Conservation (phyloP, 2,329 filamentous ascomycete genomes). For the Pestalotiopsis sp. region DNA sequence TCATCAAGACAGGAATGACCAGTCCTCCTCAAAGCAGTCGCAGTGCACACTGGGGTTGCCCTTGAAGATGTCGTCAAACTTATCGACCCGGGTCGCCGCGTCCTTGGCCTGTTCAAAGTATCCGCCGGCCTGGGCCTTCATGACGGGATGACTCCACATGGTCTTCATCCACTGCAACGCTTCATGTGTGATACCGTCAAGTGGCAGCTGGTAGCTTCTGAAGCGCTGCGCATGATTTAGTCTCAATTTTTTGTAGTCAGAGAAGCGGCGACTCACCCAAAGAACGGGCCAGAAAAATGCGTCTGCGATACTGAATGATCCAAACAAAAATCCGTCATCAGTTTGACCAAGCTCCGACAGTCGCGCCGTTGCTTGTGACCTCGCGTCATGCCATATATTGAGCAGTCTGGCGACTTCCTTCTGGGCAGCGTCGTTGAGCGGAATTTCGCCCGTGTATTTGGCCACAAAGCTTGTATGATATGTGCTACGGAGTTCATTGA, state of each 20-base stretch:
- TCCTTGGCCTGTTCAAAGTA: constrained; percentile 29
- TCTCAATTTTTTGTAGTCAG: background rate
- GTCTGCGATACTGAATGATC: constrained; percentile 32
- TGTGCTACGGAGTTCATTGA: constrained; percentile 41
- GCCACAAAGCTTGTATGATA: constrained; percentile 44
- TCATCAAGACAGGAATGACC: constrained; percentile 16
- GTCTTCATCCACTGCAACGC: constrained; percentile 29
- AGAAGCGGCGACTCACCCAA: constrained; percentile 25
- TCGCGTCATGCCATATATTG: constrained; percentile 25
- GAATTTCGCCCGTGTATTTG: constrained; percentile 27
- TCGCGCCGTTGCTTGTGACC: constrained; percentile 21
- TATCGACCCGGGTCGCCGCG: constrained; percentile 22
- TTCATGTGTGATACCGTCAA: constrained; percentile 25
- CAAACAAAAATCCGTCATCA: constrained; percentile 31
- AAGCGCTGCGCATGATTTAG: constrained; percentile 23
- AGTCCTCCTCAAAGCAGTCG: constrained; percentile 26
- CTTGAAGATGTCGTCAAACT: constrained; percentile 29
- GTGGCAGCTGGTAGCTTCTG: constrained; percentile 30
- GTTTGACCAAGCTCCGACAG: constrained; percentile 22
- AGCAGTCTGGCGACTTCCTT: constrained; percentile 26
- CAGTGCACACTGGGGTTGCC: constrained; percentile 22
- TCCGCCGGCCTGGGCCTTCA: constrained; percentile 22
- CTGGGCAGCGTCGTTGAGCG: constrained; percentile 20
- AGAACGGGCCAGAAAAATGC: constrained; percentile 34
- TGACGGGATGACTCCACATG: constrained; percentile 31